Evolutionary conservation across 345 rosid genomes (phyloP).

Genomic region (Corchorus olitorius): DNA sequence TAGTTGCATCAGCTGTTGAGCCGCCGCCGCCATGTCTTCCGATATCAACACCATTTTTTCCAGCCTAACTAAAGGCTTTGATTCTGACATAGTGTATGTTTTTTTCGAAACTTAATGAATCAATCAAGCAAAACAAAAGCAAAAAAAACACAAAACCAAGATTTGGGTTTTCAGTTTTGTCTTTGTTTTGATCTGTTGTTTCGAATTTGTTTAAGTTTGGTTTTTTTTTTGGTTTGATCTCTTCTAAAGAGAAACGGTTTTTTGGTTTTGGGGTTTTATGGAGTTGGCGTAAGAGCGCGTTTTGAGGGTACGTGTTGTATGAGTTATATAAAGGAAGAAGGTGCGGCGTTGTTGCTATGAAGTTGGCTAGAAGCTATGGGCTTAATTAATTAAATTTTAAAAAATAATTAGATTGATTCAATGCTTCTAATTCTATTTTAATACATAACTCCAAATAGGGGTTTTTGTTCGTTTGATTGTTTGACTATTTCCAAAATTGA

Average conservation of each 20-base stretch:
- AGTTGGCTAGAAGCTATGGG: slow-evolving; percentile 21
- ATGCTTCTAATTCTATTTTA: background rate
- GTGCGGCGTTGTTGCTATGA: slow-evolving; percentile 34
- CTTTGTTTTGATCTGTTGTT: background rate
- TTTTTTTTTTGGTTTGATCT: no score
- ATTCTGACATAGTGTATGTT: slow-evolving; percentile 7
- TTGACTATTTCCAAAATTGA: background rate
- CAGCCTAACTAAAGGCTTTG: background rate
- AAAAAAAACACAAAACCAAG: background rate
- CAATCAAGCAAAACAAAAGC: background rate
- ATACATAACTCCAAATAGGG: background rate
- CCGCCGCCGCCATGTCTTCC: slow-evolving; percentile 42
- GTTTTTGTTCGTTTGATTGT: background rate
- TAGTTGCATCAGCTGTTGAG: slow-evolving; percentile 42
- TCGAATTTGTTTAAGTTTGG: background rate
- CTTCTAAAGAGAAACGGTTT: background rate
- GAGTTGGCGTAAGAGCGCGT: slow-evolving; percentile 26
- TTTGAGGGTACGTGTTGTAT: slow-evolving; percentile 17
- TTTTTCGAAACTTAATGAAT: no score
- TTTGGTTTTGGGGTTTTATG: slow-evolving; percentile 7
- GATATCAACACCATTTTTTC: slow-evolving; percentile 6
- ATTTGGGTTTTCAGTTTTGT: background rate
- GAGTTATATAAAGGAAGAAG: slow-evolving; percentile 25
- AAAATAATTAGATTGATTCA: background rate
- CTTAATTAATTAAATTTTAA: no score